These are phyloP conservation scores for Suillus fuscotomentosus DNA, from an alignment of 768 basidiomycete genomes.

Conservation along the genomic window DNA sequence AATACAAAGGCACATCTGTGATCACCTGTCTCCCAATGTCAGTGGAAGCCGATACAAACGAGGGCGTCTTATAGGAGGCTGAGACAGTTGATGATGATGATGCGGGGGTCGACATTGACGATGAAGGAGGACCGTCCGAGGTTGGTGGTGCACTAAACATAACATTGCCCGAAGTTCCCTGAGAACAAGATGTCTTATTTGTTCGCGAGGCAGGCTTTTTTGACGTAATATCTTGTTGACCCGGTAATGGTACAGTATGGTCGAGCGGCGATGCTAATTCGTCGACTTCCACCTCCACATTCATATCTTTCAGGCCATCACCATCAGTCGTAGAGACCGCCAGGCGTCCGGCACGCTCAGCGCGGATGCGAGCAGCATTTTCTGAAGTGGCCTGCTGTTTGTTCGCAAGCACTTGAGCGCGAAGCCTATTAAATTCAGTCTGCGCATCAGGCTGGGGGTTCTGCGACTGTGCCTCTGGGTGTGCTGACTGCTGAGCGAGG, in stretches of 20 bases:
- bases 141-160: slow-evolving; percentile 12
- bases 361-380: slow-evolving; percentile 26
- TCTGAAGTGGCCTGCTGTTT: slow-evolving; percentile 31
- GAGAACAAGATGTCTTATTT: slow-evolving; percentile 4
- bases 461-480: slow-evolving; percentile 9
- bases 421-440: slow-evolving; percentile 7
- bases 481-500: slow-evolving; percentile 12
- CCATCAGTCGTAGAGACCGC: not conserved
- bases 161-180: slow-evolving; percentile 18
- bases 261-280: not conserved
- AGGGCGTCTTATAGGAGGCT: slow-evolving; percentile 2
- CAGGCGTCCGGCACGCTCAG: slow-evolving; percentile 13
- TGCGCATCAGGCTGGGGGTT: slow-evolving; percentile 3
- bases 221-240: slow-evolving; percentile 1
- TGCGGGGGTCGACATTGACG: not conserved
- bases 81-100: not conserved
- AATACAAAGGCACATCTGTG: slow-evolving; percentile 8
- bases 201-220: not conserved
- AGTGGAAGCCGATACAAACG: slow-evolving; percentile 8
- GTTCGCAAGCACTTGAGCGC: slow-evolving; percentile 6
- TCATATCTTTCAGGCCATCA: slow-evolving; percentile 3
- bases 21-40: slow-evolving; percentile 15
- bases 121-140: not conserved
- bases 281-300: slow-evolving; percentile 1
- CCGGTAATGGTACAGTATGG: not conserved